These are phyloP conservation scores for Dictyostelium capitatum DNA, from an alignment of 78 protist genomes.

Conservation along the genomic window DNA sequence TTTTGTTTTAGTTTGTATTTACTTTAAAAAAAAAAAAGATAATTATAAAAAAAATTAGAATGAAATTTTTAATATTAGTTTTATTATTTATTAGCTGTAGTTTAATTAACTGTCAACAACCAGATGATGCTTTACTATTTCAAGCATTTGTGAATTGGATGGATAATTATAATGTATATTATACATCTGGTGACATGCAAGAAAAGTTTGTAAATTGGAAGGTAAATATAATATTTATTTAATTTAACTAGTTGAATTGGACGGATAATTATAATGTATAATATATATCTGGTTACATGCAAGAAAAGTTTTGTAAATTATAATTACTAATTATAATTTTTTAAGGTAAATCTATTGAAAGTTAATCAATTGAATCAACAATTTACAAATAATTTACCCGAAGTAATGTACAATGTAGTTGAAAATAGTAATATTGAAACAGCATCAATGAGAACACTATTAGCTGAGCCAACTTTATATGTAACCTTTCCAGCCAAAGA, in stretches of 20 bases:
- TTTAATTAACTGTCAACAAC: background rate
- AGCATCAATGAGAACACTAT: no score
- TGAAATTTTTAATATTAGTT: no score
- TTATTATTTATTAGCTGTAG: no score
- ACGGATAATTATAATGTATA: background rate
- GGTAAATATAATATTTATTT: background rate
- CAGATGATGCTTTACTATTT: conserved; percentile 2
- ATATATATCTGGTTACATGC: background rate
- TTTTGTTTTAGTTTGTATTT: no score
- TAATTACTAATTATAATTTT: background rate
- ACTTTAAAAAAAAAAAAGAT: no score
- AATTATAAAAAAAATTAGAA: no score
- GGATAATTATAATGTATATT: background rate
- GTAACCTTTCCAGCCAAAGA: no score
- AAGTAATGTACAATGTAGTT: conserved; percentile 28
- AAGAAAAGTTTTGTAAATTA: background rate
- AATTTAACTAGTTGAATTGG: conserved; percentile 25
- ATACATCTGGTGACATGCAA: conserved; percentile 18
- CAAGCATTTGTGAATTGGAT: conserved; percentile 54
- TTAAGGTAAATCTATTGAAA: background rate
- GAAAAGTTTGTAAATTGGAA: conserved; percentile 18
- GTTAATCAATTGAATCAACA: background rate
- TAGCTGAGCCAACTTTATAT: no score
- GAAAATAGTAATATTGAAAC: background rate
- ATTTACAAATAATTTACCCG: background rate